Evolutionary conservation across 352 stramenopile species (phyloP), one percentile per base, ranked within the genome.

Genomic region (Thalassiosira hispida): DNA sequence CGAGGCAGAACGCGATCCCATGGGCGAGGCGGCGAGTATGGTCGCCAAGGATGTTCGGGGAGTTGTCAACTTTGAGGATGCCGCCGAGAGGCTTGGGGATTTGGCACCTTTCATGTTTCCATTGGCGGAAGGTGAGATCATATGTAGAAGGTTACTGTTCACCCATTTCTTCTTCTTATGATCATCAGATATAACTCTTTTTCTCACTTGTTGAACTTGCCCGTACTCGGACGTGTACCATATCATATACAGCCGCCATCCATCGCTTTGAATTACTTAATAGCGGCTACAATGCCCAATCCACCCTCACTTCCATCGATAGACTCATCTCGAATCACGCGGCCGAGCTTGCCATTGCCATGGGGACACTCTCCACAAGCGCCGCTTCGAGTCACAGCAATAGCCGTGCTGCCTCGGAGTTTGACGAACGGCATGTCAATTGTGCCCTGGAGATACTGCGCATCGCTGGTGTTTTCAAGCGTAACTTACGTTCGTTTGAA

Each of bases 361-460:
- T 91, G 49, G 52, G 63, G 29, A 81, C 85, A 12, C 71, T 92
- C 2, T 92, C 84, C 11, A 76, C 68, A 4, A 76, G 81, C 23
- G 79, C 83, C 55, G 83, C 77, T 14, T 38, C 62, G 11, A 60
- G 77, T 44, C 23, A 16, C 16, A 70, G 35, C 18, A 51, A 53
- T 42, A 63, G 29, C 31, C 47, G 29, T 44, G 12, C n/a, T 5
- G 69, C 68, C 22, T 49, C 76, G n/a, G 74, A 75, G 52, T 93
- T 93, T 61, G 88, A 93, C 51, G 88, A 93, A 29, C 78, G 86
- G 52, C 77, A 91, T 56, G 84, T 92, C 2, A 62, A 89, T 25
- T 91, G 80, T 53, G 79, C 85, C 18, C 74, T 93, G 27, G 78
- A 92, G 27, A 69, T 93, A 38, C 68, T 93, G 49, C 82, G 89